A percentile compares a stretch with the other conserved stretches of the same genome.
Evolutionary conservation across 192 early-diverging fungal genomes (phyloP).

Genomic region (Coemansia sp.): DNA sequence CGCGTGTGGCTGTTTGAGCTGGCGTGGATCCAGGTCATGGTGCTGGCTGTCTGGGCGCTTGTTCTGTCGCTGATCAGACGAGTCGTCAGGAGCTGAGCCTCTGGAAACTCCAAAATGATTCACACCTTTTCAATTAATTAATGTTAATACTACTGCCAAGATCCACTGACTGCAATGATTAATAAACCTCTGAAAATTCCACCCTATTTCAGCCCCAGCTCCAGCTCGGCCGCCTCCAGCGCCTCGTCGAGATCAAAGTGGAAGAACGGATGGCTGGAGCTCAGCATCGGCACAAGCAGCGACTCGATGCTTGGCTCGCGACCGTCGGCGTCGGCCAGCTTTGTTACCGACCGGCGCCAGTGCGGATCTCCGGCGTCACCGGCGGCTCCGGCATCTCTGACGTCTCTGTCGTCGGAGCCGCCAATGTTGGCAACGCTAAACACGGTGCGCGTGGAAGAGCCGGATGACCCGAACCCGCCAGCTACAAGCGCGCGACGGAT

Average conservation of each 20-base stretch:
- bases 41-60: slow-evolving; percentile 26
- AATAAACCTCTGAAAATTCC: no score
- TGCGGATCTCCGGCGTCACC: no score
- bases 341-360: neutral
- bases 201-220: slow-evolving; percentile 28
- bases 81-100: neutral
- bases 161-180: no score
- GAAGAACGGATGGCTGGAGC: slow-evolving; percentile 42
- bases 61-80: neutral
- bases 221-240: slow-evolving; percentile 41
- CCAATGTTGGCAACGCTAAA: slow-evolving; percentile 52
- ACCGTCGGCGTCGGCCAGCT: neutral
- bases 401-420: slow-evolving; percentile 17
- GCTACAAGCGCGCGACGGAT: slow-evolving; percentile 40
- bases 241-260: slow-evolving; percentile 55
- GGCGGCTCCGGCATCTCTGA: neutral
- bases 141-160: no score
- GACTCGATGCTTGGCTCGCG: slow-evolving; percentile 33
- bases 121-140: neutral
- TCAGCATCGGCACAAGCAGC: slow-evolving; percentile 35
- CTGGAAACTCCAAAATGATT: neutral
- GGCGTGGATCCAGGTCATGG: slow-evolving; percentile 15
- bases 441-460: slow-evolving; percentile 20
- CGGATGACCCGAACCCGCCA: slow-evolving; percentile 45
- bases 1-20: slow-evolving; percentile 40